Evolutionary conservation across 768 basidiomycete species (phyloP).

Genomic region (Auriscalpium vulgare): DNA sequence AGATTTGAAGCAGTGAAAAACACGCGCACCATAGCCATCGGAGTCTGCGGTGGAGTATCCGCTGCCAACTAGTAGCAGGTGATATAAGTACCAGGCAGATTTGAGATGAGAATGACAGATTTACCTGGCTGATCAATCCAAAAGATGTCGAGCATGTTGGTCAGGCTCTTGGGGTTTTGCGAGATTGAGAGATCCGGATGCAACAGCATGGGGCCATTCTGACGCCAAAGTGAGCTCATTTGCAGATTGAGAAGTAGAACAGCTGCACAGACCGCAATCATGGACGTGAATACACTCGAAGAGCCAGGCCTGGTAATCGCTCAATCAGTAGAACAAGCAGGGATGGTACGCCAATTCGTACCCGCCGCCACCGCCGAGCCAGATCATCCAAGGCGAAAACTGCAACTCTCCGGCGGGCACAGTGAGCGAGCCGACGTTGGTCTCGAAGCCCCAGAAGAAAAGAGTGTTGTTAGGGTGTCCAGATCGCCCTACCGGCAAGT

Average conservation of each 20-base stretch:
- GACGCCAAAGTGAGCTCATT: not conserved
- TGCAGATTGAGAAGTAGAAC: not conserved
- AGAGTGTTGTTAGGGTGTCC: slow-evolving; percentile 29
- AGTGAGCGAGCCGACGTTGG: slow-evolving; percentile 28
- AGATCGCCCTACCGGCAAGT: slow-evolving; percentile 23
- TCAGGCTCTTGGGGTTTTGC: slow-evolving; percentile 51
- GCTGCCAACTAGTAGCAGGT: slow-evolving; percentile 32
- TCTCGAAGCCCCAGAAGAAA: slow-evolving; percentile 35
- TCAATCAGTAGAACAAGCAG: not conserved
- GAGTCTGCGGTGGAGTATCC: slow-evolving; percentile 62
- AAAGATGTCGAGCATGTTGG: slow-evolving; percentile 53
- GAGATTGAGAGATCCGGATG: slow-evolving; percentile 39
- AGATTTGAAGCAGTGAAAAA: not conserved
- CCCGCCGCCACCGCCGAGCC: slow-evolving; percentile 29
- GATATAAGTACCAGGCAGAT: not conserved
- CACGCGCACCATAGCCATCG: slow-evolving; percentile 45
- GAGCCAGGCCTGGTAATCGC: slow-evolving; percentile 45
- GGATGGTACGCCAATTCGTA: not conserved
- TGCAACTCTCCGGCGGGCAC: slow-evolving; percentile 15
- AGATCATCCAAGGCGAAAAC: slow-evolving; percentile 30
- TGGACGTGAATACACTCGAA: slow-evolving; percentile 57
- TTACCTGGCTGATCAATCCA: slow-evolving; percentile 67
- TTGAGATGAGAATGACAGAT: not conserved
- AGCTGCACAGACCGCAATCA: slow-evolving; percentile 39
- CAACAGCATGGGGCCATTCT: slow-evolving; percentile 69